These are phyloP conservation scores for Scheffersomyces stambukii DNA, from an alignment of 1,139 yeast genomes.

Conservation along the genomic window DNA sequence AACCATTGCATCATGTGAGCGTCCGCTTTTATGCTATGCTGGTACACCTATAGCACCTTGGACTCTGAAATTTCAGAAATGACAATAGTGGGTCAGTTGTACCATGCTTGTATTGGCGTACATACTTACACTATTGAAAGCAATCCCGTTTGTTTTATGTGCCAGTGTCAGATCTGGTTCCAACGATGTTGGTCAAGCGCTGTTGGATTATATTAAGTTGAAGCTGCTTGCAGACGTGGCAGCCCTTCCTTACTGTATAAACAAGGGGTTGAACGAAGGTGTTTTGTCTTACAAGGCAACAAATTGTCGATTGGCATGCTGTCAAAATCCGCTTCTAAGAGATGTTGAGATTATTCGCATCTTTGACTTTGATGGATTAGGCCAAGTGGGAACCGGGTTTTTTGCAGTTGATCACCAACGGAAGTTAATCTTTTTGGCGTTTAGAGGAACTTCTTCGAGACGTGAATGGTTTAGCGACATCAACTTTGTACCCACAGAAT, in stretches of 20 bases:
- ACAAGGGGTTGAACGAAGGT: conserved; percentile 26
- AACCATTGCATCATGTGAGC: too few relatives aligned
- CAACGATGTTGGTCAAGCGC: too few relatives aligned
- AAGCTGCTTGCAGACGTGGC: conserved; percentile 32
- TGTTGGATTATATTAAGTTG: conserved; percentile 25
- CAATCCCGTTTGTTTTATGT: too few relatives aligned
- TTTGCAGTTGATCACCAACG: conserved; percentile 38
- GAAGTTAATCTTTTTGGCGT: conserved; percentile 36
- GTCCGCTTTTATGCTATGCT: too few relatives aligned
- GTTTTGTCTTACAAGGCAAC: conserved; percentile 15
- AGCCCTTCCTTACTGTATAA: conserved; percentile 37
- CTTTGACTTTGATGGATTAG: conserved; percentile 36
- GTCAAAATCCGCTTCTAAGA: conserved; percentile 15
- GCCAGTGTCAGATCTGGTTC: too few relatives aligned
- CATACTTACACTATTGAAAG: too few relatives aligned
- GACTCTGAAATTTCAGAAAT: too few relatives aligned
- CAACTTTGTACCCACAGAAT: conserved; percentile 36
- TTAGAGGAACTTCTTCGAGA: conserved; percentile 56
- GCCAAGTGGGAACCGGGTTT: conserved; percentile 51
- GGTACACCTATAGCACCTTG: too few relatives aligned
- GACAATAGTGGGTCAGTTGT: too few relatives aligned
- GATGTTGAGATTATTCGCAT: conserved; percentile 30
- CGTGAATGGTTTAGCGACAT: conserved; percentile 58
- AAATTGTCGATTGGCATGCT: conserved; percentile 19
- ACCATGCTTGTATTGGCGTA: too few relatives aligned